phyloP scores from a whole-genome alignment of 305 asterid species.

The Solanum hybrid region DNA sequence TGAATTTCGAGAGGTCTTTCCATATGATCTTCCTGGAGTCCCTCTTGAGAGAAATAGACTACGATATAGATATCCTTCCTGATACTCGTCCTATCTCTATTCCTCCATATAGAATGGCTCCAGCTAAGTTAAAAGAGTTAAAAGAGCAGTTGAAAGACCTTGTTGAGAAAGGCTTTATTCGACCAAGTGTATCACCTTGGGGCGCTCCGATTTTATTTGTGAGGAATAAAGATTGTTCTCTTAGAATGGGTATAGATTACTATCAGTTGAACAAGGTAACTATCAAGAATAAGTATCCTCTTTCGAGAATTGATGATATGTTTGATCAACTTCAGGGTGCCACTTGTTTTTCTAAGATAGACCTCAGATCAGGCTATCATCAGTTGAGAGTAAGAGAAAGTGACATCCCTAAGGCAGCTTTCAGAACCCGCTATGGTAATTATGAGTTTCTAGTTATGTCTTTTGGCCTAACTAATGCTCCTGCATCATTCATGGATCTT shows the following conservation, averaged over 20 bases:
- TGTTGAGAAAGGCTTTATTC: neutral
- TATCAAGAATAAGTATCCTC: neutral
- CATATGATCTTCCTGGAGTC: neutral
- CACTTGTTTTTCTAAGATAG: neutral
- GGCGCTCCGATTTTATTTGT: too few relatives aligned
- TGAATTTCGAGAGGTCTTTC: neutral
- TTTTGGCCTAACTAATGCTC: neutral
- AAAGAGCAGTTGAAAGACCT: neutral
- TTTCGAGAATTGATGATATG: neutral
- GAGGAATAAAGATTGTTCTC: neutral
- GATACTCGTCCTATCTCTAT: neutral
- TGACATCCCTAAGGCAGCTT: neutral
- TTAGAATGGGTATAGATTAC: neutral
- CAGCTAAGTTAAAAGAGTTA: neutral
- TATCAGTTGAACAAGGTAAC: neutral
- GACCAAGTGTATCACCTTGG: neutral
- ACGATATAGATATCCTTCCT: neutral
- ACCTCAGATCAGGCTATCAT: neutral
- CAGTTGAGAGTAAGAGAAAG: neutral
- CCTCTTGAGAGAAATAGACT: neutral
- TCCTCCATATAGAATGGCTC: neutral
- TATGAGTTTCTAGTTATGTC: neutral
- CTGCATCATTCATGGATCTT: neutral
- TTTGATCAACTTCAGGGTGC: neutral
- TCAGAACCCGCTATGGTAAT: neutral